Conservation (phyloP, 208 protist genomes). For the Leishmania lainsoni region DNA sequence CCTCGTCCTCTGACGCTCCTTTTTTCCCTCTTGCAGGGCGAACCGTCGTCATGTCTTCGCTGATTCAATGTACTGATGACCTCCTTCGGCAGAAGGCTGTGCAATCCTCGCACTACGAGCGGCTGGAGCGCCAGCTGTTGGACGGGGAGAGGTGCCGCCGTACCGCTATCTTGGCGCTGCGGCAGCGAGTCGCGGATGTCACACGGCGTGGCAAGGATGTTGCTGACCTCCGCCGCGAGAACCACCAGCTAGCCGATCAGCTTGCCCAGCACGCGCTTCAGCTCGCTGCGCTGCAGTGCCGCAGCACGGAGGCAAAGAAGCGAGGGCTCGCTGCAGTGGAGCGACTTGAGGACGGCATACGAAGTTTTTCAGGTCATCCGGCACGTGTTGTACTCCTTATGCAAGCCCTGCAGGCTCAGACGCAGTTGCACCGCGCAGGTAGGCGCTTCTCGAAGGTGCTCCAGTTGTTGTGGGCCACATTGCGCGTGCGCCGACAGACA, state of each 20-base stretch:
- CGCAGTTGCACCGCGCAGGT: constrained; percentile 11
- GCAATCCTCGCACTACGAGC: constrained; percentile 67
- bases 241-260: constrained; percentile 44
- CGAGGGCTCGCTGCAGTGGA: constrained; percentile 21
- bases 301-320: constrained; percentile 27
- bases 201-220: constrained; percentile 58
- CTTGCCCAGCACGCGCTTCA: constrained; percentile 52
- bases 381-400: constrained; percentile 41
- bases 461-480: background rate
- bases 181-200: constrained; percentile 59
- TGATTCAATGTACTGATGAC: constrained; percentile 70
- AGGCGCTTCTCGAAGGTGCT: constrained; percentile 1
- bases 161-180: constrained; percentile 43
- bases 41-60: constrained; percentile 40
- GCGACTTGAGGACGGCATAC: constrained; percentile 34
- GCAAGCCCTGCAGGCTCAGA: constrained; percentile 53
- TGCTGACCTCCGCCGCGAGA: constrained; percentile 47
- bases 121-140: constrained; percentile 58
- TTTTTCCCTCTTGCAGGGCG: constrained; percentile 12
- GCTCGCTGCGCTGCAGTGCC: constrained; percentile 49
- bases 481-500: constrained; percentile 8
- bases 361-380: constrained; percentile 49
- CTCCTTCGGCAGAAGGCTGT: constrained; percentile 80
- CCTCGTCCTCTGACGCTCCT: background rate
- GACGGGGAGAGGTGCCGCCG: constrained; percentile 59